Percentiles rank a stretch among this genome's conserved stretches.
Conservation (phyloP, 768 basidiomycete species). For the Rhodotorula kratochvilovae region DNA sequence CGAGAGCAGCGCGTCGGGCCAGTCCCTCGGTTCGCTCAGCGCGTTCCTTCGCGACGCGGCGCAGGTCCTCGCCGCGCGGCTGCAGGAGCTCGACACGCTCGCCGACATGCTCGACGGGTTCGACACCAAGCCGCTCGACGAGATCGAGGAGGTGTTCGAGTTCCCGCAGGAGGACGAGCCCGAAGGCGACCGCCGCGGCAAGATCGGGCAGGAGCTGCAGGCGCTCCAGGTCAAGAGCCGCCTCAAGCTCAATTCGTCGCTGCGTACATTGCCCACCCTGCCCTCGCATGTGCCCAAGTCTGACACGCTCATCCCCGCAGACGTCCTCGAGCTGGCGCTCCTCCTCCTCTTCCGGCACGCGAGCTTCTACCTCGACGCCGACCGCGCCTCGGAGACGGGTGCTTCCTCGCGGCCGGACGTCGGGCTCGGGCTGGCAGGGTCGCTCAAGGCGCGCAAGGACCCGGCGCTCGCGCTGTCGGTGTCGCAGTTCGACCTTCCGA, state of each 20-base stretch:
- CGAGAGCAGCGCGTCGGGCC: conserved; percentile 21
- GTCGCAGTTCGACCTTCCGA: conserved; percentile 26
- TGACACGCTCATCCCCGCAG: conserved; percentile 5
- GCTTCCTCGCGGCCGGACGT: conserved; percentile 45
- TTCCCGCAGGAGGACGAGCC: conserved; percentile 49
- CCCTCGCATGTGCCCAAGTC: background rate
- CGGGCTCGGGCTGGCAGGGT: conserved; percentile 34
- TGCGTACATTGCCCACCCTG: conserved; percentile 53
- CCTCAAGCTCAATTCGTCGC: conserved; percentile 55
- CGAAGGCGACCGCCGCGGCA: conserved; percentile 42
- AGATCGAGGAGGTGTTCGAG: conserved; percentile 66
- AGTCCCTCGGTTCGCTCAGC: conserved; percentile 54
- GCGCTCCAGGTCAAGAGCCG: conserved; percentile 53
- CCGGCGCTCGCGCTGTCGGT: conserved; percentile 3
- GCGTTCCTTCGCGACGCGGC: conserved; percentile 55
- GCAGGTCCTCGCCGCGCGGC: conserved; percentile 20
- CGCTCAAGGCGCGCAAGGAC: conserved; percentile 20
- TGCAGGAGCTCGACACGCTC: conserved; percentile 56
- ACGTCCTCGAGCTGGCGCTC: conserved; percentile 64
- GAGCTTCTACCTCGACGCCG: conserved; percentile 55
- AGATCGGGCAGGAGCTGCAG: conserved; percentile 62
- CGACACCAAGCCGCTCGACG: conserved; percentile 66
- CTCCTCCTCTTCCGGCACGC: conserved; percentile 77
- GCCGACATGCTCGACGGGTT: conserved; percentile 66
- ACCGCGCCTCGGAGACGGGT: conserved; percentile 46